A percentile compares a stretch with the other conserved stretches of the same genome.
phyloP scores from a whole-genome alignment of 192 early-diverging fungal species.

The Diversispora epigaea region DNA sequence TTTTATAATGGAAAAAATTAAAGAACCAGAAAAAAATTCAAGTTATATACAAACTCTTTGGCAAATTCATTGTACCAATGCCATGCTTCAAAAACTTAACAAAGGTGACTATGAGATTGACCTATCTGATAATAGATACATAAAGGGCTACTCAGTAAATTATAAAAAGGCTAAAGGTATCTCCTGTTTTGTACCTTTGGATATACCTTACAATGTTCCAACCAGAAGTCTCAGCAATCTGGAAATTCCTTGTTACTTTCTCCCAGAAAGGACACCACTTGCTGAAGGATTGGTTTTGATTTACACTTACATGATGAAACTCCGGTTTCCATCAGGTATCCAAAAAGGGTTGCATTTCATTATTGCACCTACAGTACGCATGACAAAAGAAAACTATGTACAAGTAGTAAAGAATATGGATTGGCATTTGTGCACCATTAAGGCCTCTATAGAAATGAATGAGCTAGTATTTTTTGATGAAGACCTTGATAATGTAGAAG shows the following conservation, averaged over 20 bases:
- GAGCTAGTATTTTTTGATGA: not conserved
- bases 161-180: not conserved
- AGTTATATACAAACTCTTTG: not conserved
- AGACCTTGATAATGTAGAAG: not conserved
- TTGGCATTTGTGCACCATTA: not conserved
- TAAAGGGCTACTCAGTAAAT: not conserved
- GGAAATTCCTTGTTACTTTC: not conserved
- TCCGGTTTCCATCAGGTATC: not conserved
- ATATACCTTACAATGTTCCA: not conserved
- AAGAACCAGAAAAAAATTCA: not conserved
- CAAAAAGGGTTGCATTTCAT: not conserved
- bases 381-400: not conserved
- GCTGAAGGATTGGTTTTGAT: not conserved
- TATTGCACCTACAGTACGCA: not conserved
- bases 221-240: not conserved
- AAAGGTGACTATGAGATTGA: not conserved
- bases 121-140: not conserved
- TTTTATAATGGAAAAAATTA: too few species aligned
- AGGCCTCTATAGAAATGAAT: not conserved
- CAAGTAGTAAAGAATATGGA: not conserved
- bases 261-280: not conserved
- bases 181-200: not conserved
- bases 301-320: not conserved
- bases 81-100: slow-evolving; percentile 1
- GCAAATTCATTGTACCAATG: not conserved